Evolutionary conservation across 2,329 filamentous ascomycete genomes (phyloP).

Genomic region (Sporothrix schenckii): DNA sequence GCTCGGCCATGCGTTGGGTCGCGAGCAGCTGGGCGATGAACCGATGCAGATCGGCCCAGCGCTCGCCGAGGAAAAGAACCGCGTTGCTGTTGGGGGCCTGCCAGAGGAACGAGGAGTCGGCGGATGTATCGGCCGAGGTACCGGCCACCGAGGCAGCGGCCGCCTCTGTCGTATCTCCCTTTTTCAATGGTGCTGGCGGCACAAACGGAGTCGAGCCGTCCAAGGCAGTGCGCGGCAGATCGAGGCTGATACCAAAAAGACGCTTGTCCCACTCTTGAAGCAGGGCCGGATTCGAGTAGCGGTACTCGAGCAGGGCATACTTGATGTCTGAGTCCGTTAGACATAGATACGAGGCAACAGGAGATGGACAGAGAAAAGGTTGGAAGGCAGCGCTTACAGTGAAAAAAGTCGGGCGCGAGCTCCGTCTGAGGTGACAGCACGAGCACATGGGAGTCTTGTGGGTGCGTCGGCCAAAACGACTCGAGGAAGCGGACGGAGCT

Average conservation of each 20-base stretch:
- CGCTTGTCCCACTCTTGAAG: conserved; percentile 53
- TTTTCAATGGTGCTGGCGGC: conserved; percentile 43
- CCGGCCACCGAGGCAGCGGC: neutral
- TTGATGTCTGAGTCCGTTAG: conserved; percentile 61
- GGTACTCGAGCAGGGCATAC: conserved; percentile 75
- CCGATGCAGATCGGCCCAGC: conserved; percentile 82
- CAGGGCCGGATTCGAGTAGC: conserved; percentile 61
- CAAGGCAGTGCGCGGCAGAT: conserved; percentile 67
- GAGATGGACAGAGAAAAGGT: neutral
- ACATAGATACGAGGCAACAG: neutral
- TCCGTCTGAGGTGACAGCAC: conserved; percentile 81
- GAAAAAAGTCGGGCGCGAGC: conserved; percentile 78
- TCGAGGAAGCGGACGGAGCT: conserved; percentile 77
- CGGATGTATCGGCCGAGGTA: conserved; percentile 36
- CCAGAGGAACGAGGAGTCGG: conserved; percentile 72
- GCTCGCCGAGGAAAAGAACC: conserved; percentile 78
- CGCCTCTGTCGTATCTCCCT: neutral
- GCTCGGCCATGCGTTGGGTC: conserved; percentile 42
- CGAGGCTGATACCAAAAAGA: conserved; percentile 78
- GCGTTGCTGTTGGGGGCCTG: conserved; percentile 83
- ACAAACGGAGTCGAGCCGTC: conserved; percentile 61
- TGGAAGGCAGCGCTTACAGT: conserved; percentile 56
- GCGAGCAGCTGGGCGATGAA: conserved; percentile 70
- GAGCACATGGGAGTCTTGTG: conserved; percentile 72
- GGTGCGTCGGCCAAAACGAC: conserved; percentile 77